These are phyloP conservation scores for Clarireedia monteithiana DNA, from an alignment of 2,329 filamentous ascomycete species.

Conservation along the genomic window DNA sequence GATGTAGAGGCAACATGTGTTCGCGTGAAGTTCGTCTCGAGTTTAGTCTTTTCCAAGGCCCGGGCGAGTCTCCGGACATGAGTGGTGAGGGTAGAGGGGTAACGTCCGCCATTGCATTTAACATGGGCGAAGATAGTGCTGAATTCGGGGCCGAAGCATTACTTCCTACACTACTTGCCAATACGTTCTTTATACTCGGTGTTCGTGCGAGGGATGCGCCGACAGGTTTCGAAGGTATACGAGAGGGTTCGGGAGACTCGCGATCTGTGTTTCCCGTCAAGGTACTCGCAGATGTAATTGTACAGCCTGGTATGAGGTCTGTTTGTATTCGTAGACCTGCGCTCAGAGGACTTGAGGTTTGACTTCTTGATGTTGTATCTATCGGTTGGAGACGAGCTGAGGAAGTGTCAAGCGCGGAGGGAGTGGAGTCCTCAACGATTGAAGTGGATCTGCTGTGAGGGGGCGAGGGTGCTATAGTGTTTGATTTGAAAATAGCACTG, in stretches of 20 bases:
- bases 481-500: slow-evolving; percentile 29
- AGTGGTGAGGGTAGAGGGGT: slow-evolving; percentile 74
- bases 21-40: slow-evolving; percentile 43
- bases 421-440: slow-evolving; percentile 10
- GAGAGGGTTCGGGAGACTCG: slow-evolving; percentile 13
- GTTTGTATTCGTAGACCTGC: slow-evolving; percentile 30
- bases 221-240: slow-evolving; percentile 17
- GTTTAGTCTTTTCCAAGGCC: slow-evolving; percentile 53
- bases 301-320: slow-evolving; percentile 28
- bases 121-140: slow-evolving; percentile 62
- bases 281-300: slow-evolving; percentile 20
- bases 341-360: slow-evolving; percentile 22
- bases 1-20: slow-evolving; percentile 30
- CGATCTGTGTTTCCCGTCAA: slow-evolving; percentile 10
- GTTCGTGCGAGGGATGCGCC: slow-evolving; percentile 45
- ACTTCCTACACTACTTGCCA: slow-evolving; percentile 40
- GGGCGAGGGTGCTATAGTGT: slow-evolving; percentile 34
- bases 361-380: slow-evolving; percentile 10
- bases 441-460: slow-evolving; percentile 15
- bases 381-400: slow-evolving; percentile 12
- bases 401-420: slow-evolving; percentile 22
- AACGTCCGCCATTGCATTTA: slow-evolving; percentile 68
- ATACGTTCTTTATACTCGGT: slow-evolving; percentile 50
- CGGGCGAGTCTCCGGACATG: slow-evolving; percentile 55
- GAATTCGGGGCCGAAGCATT: slow-evolving; percentile 52